Evolutionary conservation across 768 basidiomycete genomes (phyloP).

Genomic region (Tremella yokohamensis): DNA sequence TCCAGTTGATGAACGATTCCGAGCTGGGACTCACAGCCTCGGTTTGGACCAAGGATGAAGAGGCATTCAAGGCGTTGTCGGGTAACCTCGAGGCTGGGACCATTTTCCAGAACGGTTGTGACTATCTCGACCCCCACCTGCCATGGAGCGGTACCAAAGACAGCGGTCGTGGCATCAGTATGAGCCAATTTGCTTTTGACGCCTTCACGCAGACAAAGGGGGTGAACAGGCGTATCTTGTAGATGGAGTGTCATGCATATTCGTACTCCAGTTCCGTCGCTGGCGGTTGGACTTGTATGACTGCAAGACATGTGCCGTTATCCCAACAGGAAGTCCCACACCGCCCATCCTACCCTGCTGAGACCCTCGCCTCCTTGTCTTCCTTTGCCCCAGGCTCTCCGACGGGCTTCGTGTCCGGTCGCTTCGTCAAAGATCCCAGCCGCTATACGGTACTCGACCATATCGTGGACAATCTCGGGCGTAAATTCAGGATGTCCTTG

Average conservation of each 20-base stretch:
- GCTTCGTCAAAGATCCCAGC: constrained; percentile 32
- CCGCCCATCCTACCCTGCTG: constrained; percentile 42
- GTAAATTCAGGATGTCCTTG: constrained; percentile 94
- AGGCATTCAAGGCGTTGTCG: constrained; percentile 65
- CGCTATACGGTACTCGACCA: constrained; percentile 32
- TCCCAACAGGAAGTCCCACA: constrained; percentile 44
- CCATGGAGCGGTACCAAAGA: constrained; percentile 91
- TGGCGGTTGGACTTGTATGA: no score
- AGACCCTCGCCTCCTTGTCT: constrained; percentile 38
- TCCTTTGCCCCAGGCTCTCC: constrained; percentile 33
- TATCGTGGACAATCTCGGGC: constrained; percentile 45
- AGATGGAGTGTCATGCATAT: no score
- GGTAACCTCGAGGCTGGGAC: constrained; percentile 78
- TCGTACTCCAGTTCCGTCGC: no score
- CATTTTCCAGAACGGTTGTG: constrained; percentile 82
- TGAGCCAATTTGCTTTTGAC: constrained; percentile 68
- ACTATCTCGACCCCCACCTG: constrained; percentile 82
- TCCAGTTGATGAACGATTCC: constrained; percentile 89
- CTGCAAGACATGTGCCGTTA: no score
- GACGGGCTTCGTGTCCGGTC: constrained; percentile 35
- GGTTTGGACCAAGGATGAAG: constrained; percentile 73
- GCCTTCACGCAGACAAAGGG: constrained; percentile 34
- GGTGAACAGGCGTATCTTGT: no score
- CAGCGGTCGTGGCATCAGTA: constrained; percentile 80
- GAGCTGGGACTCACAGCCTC: constrained; percentile 87